Evolutionary conservation across 2,329 filamentous ascomycete species (phyloP).

Genomic region (Coniella lustricola): DNA sequence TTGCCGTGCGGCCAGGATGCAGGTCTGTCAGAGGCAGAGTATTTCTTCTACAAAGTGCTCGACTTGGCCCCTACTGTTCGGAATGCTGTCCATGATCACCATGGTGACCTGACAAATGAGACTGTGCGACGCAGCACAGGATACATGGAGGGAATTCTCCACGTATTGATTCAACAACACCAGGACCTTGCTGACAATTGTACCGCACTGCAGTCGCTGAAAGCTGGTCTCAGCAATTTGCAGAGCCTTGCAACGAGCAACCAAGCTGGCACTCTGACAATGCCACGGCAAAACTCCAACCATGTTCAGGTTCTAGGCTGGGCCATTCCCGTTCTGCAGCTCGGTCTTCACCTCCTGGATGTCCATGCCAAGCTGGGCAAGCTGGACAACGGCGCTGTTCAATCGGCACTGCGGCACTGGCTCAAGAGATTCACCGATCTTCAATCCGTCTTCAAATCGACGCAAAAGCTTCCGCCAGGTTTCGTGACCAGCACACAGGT

Average conservation of each 20-base stretch:
- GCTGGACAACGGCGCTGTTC: slow-evolving; percentile 37
- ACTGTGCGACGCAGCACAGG: slow-evolving; percentile 75
- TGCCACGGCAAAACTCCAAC: slow-evolving; percentile 17
- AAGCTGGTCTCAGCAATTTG: slow-evolving; percentile 30
- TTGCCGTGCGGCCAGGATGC: slow-evolving; percentile 27
- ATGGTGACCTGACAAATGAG: slow-evolving; percentile 74
- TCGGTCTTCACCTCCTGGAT: slow-evolving; percentile 54
- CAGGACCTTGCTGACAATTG: slow-evolving; percentile 36
- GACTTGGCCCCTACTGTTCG: slow-evolving; percentile 66
- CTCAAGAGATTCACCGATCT: slow-evolving; percentile 39
- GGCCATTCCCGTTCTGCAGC: slow-evolving; percentile 61
- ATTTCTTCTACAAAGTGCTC: slow-evolving; percentile 72
- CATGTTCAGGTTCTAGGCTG: slow-evolving; percentile 39
- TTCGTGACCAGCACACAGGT: slow-evolving; percentile 36
- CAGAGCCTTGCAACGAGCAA: slow-evolving; percentile 25
- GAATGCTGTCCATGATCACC: slow-evolving; percentile 63
- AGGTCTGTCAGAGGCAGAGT: slow-evolving; percentile 45
- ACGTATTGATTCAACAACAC: slow-evolving; percentile 56
- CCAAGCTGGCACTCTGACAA: slow-evolving; percentile 18
- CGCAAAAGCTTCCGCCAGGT: slow-evolving; percentile 43
- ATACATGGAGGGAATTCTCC: slow-evolving; percentile 78
- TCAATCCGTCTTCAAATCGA: slow-evolving; percentile 31
- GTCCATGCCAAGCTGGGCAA: slow-evolving; percentile 61
- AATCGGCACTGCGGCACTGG: slow-evolving; percentile 43
- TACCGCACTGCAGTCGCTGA: slow-evolving; percentile 32